Evolutionary conservation across 768 basidiomycete species (phyloP), one percentile per base, ranked within the genome.

Genomic region (Termitomyces sp.): DNA sequence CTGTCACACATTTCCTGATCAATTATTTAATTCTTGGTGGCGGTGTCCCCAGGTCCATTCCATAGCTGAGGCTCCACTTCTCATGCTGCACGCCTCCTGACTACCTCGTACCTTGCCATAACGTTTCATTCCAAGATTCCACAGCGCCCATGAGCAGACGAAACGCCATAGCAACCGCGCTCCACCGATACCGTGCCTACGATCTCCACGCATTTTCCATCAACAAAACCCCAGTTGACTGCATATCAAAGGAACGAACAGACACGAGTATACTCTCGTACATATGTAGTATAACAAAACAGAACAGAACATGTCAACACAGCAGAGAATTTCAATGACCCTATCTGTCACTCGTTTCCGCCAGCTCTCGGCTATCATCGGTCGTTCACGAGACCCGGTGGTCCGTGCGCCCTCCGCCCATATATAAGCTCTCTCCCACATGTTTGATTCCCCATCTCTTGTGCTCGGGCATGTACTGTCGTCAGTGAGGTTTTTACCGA

Each of bases 401-500:
- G 84, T 82, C 83, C 83, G 83, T 85, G 84, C 84, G 76, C 77
- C 35, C 9, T 7, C 11, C 3, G 1, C 7, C 7, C n/a, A 54
- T 80, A 81, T 86, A 86, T 80, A 83, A 75, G 24, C 7, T 3
- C 36, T 4, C 38, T 12, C 32, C 45, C 24, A 38, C 48, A n/a
- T 0, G 48, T 16, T 5, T 33, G 18, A 63, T 72, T 80, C 78
- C 68, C 68, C 68, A 88, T 88, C 88, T 89, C 89, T 93, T 93
- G 90, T 92, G 90, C 90, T 91, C 89, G 90, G 90, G 90, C 88
- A 89, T 86, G 90, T 87, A 90, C 89, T 90, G 88, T 91, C 89
- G 88, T 86, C 87, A 90, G 90, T 92, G 91, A 93, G 89, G 91
- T 93, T 82, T 86, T 80, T 90, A 92, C 91, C 88, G 91, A 93